Conservation (phyloP, 352 stramenopile genomes). For the Phytophthora sp. region DNA sequence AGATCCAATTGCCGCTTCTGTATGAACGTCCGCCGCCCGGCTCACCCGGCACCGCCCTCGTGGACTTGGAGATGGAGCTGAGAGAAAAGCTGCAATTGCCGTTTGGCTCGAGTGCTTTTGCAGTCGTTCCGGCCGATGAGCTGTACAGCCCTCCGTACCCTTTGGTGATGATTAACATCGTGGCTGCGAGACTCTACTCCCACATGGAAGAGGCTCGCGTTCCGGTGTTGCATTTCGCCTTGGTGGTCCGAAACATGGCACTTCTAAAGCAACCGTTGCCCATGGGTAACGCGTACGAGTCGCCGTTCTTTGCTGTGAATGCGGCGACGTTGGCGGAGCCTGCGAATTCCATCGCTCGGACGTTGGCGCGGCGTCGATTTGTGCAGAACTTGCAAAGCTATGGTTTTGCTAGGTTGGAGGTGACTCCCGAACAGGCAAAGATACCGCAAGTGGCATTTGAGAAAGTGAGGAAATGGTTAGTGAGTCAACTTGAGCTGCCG, state of each 20-base stretch:
- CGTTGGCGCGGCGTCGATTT: slow-evolving; percentile 62
- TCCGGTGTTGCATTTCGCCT: slow-evolving; percentile 66
- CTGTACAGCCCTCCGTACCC: slow-evolving; percentile 81
- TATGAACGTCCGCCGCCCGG: slow-evolving; percentile 52
- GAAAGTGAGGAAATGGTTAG: slow-evolving; percentile 68
- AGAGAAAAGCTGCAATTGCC: slow-evolving; percentile 65
- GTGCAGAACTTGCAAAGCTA: slow-evolving; percentile 74
- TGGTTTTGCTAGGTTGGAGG: slow-evolving; percentile 74
- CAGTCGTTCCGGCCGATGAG: slow-evolving; percentile 73
- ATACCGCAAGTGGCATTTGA: slow-evolving; percentile 62
- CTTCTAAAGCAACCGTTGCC: slow-evolving; percentile 62
- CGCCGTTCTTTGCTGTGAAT: slow-evolving; percentile 75
- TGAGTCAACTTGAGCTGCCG: slow-evolving; percentile 52
- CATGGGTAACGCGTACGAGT: slow-evolving; percentile 50
- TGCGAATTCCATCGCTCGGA: slow-evolving; percentile 51
- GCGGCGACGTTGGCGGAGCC: slow-evolving; percentile 35
- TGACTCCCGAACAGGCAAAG: slow-evolving; percentile 67
- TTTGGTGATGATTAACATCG: slow-evolving; percentile 83
- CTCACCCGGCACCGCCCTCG: slow-evolving; percentile 53
- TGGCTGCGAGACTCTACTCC: slow-evolving; percentile 51
- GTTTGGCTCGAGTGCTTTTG: slow-evolving; percentile 69
- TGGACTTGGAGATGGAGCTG: slow-evolving; percentile 82
- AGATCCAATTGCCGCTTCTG: slow-evolving; percentile 71
- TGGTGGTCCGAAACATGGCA: slow-evolving; percentile 71
- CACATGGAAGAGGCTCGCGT: slow-evolving; percentile 40